phyloP scores from a whole-genome alignment of 2,329 filamentous ascomycete genomes.

The Talaromyces sp. region DNA sequence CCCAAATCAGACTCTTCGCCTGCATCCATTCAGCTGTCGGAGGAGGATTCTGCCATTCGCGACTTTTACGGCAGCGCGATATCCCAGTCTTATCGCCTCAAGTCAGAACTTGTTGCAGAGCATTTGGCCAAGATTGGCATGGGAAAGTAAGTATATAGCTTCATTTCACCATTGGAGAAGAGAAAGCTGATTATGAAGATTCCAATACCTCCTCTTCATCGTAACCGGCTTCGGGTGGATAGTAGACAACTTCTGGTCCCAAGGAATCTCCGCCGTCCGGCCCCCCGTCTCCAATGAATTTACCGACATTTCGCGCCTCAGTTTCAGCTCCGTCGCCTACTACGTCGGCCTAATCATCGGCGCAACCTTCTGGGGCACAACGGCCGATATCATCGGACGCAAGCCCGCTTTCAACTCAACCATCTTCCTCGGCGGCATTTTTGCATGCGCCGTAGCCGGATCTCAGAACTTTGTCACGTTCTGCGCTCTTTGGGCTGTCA shows the following conservation, averaged over 20 bases:
- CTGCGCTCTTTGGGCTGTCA: conserved; percentile 29
- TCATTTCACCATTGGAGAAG: background rate
- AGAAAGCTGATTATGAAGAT: conserved; percentile 20
- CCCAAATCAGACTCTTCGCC: background rate
- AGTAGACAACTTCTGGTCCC: conserved; percentile 54
- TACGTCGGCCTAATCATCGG: conserved; percentile 46
- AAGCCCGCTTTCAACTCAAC: conserved; percentile 48
- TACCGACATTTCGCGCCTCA: conserved; percentile 25
- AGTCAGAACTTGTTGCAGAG: conserved; percentile 29
- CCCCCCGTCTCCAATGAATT: conserved; percentile 30
- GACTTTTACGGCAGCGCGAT: conserved; percentile 39
- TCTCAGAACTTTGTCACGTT: conserved; percentile 29
- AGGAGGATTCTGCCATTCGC: background rate
- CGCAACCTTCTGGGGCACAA: conserved; percentile 47
- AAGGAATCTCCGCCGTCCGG: conserved; percentile 31
- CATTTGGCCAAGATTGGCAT: conserved; percentile 31
- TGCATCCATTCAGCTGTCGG: background rate
- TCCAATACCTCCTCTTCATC: conserved; percentile 61
- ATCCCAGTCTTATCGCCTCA: conserved; percentile 31
- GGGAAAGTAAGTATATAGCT: conserved; percentile 26
- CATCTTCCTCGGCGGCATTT: conserved; percentile 41
- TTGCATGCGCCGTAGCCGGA: conserved; percentile 26
- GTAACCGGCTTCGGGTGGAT: conserved; percentile 69
- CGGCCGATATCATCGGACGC: conserved; percentile 43
- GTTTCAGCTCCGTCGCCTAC: conserved; percentile 34